phyloP scores from a whole-genome alignment of 306 rosid genomes.

The Fragaria nilgerrensis region DNA sequence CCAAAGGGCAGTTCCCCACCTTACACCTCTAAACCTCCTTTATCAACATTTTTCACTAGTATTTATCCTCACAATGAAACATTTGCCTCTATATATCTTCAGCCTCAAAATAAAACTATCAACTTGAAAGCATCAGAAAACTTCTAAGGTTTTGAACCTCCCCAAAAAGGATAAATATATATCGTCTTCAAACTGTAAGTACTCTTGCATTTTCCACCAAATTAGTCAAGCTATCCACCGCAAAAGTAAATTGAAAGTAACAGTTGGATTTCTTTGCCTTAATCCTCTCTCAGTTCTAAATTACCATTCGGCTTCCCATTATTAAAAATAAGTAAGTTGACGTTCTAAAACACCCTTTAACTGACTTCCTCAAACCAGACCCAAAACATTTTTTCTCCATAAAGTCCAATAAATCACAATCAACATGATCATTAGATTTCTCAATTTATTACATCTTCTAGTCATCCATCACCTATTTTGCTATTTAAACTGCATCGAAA shows the following conservation, averaged over 20 bases:
- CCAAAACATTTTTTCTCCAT: background rate
- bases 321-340: background rate
- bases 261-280: background rate
- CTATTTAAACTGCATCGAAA: background rate
- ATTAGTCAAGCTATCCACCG: background rate
- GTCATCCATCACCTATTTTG: background rate
- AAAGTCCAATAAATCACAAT: background rate
- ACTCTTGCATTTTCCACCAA: background rate
- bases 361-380: background rate
- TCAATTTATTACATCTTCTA: background rate
- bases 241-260: background rate
- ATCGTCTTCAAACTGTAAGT: no score
- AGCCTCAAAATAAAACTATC: background rate
- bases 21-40: background rate
- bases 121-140: background rate
- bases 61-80: background rate
- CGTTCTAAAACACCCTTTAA: background rate
- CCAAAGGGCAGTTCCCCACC: background rate
- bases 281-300: background rate
- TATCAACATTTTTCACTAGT: background rate
- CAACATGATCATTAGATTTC: background rate
- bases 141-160: background rate
- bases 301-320: background rate
- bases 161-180: background rate
- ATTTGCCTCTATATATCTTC: background rate